These are phyloP conservation scores for Fusarium piperis DNA, from an alignment of 2,329 filamentous ascomycete species.

Conservation along the genomic window DNA sequence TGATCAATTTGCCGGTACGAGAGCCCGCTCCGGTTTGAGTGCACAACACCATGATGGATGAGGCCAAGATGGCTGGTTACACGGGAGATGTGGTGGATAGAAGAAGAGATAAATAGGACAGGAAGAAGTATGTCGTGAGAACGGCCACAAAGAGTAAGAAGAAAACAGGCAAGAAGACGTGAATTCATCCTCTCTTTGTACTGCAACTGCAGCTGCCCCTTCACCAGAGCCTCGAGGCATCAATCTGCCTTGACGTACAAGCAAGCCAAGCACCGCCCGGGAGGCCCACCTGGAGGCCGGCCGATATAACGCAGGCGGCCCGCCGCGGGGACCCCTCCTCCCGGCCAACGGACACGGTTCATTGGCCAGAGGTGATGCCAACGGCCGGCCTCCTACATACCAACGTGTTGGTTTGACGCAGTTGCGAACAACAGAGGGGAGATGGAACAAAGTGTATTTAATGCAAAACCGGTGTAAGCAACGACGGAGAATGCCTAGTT, in stretches of 20 bases:
- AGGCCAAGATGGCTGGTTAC: neutral
- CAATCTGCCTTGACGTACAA: constrained; percentile 12
- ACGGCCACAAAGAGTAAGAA: neutral
- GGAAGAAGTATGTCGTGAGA: neutral
- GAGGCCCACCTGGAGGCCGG: neutral
- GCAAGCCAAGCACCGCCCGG: constrained; percentile 10
- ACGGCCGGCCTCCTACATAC: constrained; percentile 36
- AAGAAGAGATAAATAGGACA: neutral
- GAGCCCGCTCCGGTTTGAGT: neutral
- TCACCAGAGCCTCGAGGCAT: neutral
- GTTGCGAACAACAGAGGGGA: neutral
- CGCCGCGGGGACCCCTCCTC: neutral
- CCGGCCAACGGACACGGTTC: neutral
- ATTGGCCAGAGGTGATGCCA: constrained; percentile 22
- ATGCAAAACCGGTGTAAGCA: constrained; percentile 6
- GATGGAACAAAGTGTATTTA: constrained; percentile 27
- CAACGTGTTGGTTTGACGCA: constrained; percentile 15
- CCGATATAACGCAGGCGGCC: constrained; percentile 8
- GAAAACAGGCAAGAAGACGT: neutral
- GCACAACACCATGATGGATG: constrained; percentile 13
- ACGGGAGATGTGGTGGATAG: neutral
- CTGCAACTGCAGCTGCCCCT: neutral
- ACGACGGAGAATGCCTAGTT: neutral
- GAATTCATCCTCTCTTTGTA: constrained; percentile 15
- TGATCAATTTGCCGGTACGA: constrained; percentile 25